A percentile compares a stretch with the other conserved stretches of the same genome.
Evolutionary conservation across 352 stramenopile species (phyloP).

Genomic region (Phytophthora pluvialis): DNA sequence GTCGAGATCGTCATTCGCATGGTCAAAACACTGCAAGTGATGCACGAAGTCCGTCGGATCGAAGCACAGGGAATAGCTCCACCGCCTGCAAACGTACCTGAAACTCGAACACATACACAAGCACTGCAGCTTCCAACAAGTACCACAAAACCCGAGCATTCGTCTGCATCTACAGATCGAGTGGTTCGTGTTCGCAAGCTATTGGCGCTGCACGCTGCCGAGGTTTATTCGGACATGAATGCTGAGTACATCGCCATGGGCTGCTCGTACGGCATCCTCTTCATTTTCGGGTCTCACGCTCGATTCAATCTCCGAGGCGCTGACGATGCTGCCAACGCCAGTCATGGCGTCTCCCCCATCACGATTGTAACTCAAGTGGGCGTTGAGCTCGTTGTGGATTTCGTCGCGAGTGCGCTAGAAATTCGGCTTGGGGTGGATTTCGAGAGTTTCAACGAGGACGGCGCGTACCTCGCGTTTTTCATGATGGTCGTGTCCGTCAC

Average conservation of each 20-base stretch:
- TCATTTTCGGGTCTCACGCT: conserved; percentile 37
- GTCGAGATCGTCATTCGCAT: conserved; percentile 37
- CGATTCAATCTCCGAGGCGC: conserved; percentile 23
- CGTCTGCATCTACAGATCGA: neutral
- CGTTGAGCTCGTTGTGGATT: conserved; percentile 29
- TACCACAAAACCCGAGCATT: neutral
- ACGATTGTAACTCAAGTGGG: conserved; percentile 24
- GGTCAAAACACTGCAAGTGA: conserved; percentile 26
- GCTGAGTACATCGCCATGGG: conserved; percentile 56
- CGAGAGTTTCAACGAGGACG: conserved; percentile 28
- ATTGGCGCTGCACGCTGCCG: conserved; percentile 23
- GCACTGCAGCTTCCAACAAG: too few relatives aligned
- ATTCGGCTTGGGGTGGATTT: conserved; percentile 19
- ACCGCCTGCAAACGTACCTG: neutral
- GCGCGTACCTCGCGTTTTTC: conserved; percentile 27
- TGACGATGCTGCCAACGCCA: conserved; percentile 1
- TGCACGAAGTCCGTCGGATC: conserved; percentile 17
- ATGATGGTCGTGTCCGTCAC: conserved; percentile 19
- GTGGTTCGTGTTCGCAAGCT: conserved; percentile 16
- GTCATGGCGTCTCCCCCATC: conserved; percentile 6
- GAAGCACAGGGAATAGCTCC: neutral
- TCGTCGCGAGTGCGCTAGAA: conserved; percentile 31
- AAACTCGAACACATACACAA: too few relatives aligned
- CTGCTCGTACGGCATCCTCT: conserved; percentile 36
- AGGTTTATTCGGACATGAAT: conserved; percentile 42